Base-by-base conservation (phyloP, 2,329 filamentous ascomycete genomes). In the Colletotrichum phormii region DNA sequence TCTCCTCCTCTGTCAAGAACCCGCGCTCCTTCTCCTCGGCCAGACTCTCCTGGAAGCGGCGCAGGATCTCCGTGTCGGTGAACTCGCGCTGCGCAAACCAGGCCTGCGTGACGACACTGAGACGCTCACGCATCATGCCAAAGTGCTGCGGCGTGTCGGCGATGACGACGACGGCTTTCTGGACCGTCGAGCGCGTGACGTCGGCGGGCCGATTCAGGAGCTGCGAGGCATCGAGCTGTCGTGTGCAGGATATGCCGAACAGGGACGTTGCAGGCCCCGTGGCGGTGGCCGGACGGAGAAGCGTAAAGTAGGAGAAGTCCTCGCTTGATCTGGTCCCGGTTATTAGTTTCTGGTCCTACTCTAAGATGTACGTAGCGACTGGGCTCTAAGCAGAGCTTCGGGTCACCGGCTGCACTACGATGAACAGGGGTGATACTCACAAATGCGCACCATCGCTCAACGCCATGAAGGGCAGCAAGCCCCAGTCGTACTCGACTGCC, bases 81-180 rank as follows among this genome's bases (percentile, higher is more conserved):
- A 99, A 99, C 80, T 98, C 95, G 73, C 87, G 92, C 86, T 99
- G 97, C 74, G 93, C 94, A 83, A 99, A 99, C 97, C 97, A 99
- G 29, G 96, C 96, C 77, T 92, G 93, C 4, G 96, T 98, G 18
- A 99, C 95, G 37, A 98, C 92, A 61, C 94, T 93, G 75, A 99
- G 85, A 76, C 97, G 93, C 83, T 98, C 94, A 78, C 96, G 92
- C 80, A 99, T 86, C 85, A 97, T 94, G 68, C 95, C 95, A 82
- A 99, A 97, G 78, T 91, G 91, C 79, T 97, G 94, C 9, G 97
- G 97, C 75, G 91, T 95, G 82, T 98, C 94, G 67, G 94, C 95
- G 77, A 99, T 95, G 67, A 98, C 95, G 58, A 99, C 96, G 4
- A 99, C 95, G 15, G 96, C 97, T 86, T 99, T 99, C 82, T 99